Evolutionary conservation across 2,329 filamentous ascomycete genomes (phyloP).

Genomic region (Diaporthe vexans): DNA sequence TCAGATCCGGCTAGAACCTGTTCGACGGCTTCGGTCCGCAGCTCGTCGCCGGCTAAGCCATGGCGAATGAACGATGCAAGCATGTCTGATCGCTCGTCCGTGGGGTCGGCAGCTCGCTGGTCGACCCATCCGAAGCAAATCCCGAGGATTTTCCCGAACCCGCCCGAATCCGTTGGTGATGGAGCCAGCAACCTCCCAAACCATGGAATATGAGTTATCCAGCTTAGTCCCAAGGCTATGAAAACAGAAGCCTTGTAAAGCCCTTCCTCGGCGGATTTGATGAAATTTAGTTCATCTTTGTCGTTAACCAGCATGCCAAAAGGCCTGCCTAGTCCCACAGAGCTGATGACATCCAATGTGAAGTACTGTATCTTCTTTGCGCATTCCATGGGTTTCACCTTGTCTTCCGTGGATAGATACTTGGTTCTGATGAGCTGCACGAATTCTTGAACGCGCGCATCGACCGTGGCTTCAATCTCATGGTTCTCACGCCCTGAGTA

Average conservation of each 20-base stretch:
- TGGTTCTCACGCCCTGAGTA: constrained; percentile 70
- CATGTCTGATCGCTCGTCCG: constrained; percentile 47
- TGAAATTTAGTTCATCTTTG: constrained; percentile 51
- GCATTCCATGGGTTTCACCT: constrained; percentile 58
- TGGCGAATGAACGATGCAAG: constrained; percentile 49
- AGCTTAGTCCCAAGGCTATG: background rate
- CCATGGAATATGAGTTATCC: constrained; percentile 12
- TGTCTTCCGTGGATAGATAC: constrained; percentile 55
- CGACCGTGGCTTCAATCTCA: constrained; percentile 63
- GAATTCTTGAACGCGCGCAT: constrained; percentile 60
- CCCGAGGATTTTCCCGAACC: constrained; percentile 40
- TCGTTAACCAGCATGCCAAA: constrained; percentile 64
- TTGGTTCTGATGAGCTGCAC: constrained; percentile 59
- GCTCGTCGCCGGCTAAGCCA: constrained; percentile 45
- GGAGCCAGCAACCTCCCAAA: background rate
- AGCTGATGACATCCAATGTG: constrained; percentile 67
- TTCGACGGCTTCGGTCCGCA: constrained; percentile 49
- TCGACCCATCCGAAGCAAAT: constrained; percentile 47
- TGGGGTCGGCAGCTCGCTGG: constrained; percentile 45
- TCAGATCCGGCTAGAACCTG: constrained; percentile 43
- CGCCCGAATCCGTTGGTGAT: background rate
- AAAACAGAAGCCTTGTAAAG: background rate
- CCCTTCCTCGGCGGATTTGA: constrained; percentile 14
- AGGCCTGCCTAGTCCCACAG: constrained; percentile 62
- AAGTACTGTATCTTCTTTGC: constrained; percentile 63